Evolutionary conservation across 345 rosid genomes (phyloP), one percentile per base, ranked within the genome.

Genomic region (Citrus maxima): DNA sequence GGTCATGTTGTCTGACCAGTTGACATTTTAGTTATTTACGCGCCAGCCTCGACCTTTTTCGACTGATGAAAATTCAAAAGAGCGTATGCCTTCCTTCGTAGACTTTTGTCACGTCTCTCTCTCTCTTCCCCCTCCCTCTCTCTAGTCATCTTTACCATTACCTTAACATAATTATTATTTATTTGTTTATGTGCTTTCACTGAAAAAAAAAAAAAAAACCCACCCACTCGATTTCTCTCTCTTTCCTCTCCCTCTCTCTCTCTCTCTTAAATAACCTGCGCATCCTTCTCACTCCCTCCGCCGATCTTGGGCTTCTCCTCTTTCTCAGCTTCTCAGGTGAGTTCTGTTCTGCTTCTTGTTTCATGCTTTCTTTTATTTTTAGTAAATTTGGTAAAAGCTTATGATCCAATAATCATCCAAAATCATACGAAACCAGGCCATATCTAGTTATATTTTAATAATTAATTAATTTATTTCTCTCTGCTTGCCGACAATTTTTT

Each of bases 21-120:
- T 65, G 49, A 73, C 64, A 16, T 2, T 63, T n/a, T 46, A 46
- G 18, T 1, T 30, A 0, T 63, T 4, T 13, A 56, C 66, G 62
- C 63, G 64, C 70, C 70, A 46, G 51, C 51, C 5, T 46, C 51
- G 18, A 1, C 51, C 51, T 46, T 46, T 46, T 12, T 46, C 51
- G 4, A 46, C 18, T 46, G 16, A 46, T 46, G 10, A 67, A 73
- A 60, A 7, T 14, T 73, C 61, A 66, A 73, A 60, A 73, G 22
- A 10, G 46, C 70, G 32, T 68, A 46, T 58, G 63, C 61, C 2
- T 46, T 16, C 63, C 42, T 66, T 62, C 77, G 10, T 80, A 40
- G 86, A 83, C 84, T 82, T 68, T 78, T 35, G 18, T 46, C 16
- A 46, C 3, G 18, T 13, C 18, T 2, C 38, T 9, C 37, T 35